Percentiles rank a stretch among this genome's conserved stretches.
phyloP scores from a whole-genome alignment of 2,329 filamentous ascomycete genomes.

The Periglandula ipomoeae region DNA sequence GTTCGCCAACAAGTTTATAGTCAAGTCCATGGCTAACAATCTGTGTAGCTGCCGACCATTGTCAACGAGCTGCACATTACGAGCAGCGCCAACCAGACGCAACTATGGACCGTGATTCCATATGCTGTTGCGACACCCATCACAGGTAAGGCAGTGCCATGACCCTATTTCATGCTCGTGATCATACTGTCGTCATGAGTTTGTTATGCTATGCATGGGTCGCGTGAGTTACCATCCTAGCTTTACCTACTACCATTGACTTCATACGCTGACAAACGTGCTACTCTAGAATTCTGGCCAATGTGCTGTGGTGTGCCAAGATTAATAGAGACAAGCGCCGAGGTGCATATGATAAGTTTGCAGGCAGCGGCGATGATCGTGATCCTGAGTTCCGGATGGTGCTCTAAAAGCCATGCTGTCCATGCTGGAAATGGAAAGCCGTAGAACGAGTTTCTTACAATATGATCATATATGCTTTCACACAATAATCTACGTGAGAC shows the following conservation, averaged over 20 bases:
- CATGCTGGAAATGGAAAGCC: not conserved
- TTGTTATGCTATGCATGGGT: conserved; percentile 55
- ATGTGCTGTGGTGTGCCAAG: conserved; percentile 54
- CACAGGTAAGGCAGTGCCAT: conserved; percentile 32
- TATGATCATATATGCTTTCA: too few relatives aligned
- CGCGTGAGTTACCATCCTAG: conserved; percentile 34
- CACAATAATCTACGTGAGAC: too few relatives aligned
- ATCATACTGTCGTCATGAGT: conserved; percentile 52
- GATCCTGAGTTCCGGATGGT: conserved; percentile 55
- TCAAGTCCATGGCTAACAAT: too few relatives aligned
- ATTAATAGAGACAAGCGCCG: conserved; percentile 52
- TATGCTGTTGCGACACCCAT: conserved; percentile 51
- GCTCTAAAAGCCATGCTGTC: conserved; percentile 26
- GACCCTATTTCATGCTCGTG: too few relatives aligned
- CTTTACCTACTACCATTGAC: too few relatives aligned
- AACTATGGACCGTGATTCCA: conserved; percentile 55
- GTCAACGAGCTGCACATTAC: conserved; percentile 47
- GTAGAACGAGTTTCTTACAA: too few relatives aligned
- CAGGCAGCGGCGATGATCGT: conserved; percentile 51
- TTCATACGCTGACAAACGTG: too few relatives aligned
- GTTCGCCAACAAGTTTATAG: too few relatives aligned
- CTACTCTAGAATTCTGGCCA: conserved; percentile 18
- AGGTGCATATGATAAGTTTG: conserved; percentile 50
- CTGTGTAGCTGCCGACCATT: conserved; percentile 52
- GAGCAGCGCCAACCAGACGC: conserved; percentile 45